Evolutionary conservation across 257 asterid species (phyloP), one percentile per base, ranked within the genome.

Genomic region (Sherardia arvensis): DNA sequence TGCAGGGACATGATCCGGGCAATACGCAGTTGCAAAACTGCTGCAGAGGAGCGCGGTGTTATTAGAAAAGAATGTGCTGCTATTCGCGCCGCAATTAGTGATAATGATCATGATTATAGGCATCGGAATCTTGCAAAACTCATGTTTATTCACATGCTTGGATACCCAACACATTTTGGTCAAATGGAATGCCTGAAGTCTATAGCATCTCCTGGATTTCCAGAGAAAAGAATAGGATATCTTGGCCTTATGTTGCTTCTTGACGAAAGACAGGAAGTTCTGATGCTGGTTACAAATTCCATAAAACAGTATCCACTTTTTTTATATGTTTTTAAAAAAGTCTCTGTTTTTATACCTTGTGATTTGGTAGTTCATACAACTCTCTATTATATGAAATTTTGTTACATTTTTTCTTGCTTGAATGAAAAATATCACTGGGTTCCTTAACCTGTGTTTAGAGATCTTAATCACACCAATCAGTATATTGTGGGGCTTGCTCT

Each of bases 101-200:
- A 90, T 74, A 86, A 85, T 69, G 96, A 87, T 76, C 94, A 84
- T 53, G 95, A 87, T 71, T 87, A 87, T 64, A 85, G 86, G 76
- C 99, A 90, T 78, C 96, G 97, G 32, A 93, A 93, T 77, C 80
- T 93, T 81, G 96, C 99, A 49, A 93, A 93, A 79, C 97, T 93
- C 80, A 93, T 90, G 99, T 93, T 87, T 77, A 87, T 93, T 77
- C 97, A 93, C 89, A 93, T 93, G 99, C 96, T 93, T 72, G 99
- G 99, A 65, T 90, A 90, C 70, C 97, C 97, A 30, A 93, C 99
- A 28, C 99, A 93, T 81, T 93, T 93, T 79, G 99, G 97, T 78
- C 99, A 93, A 83, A 93, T 93, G 99, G 99, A 93, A 81, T 93
- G 99, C 82, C 79, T 93, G 67, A 90, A 90, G 79, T 76, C 77